Conservation (phyloP, 1,284 basidiomycete genomes). For the Microbotryum saponariae region DNA sequence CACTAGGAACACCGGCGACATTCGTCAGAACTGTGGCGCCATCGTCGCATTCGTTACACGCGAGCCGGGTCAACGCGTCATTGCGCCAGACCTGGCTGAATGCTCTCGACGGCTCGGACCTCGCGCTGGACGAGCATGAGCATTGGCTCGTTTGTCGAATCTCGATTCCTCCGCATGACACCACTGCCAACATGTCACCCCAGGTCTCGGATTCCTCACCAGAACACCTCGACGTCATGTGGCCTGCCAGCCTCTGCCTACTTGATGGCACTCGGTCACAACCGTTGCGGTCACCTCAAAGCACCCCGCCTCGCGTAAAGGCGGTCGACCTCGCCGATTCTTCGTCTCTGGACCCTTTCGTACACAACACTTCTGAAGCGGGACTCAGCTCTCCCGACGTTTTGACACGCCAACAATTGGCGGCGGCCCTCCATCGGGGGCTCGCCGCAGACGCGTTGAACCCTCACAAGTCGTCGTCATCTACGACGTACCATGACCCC, state of each 20-base stretch:
- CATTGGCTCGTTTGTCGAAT: constrained; percentile 21
- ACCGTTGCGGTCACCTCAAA: constrained; percentile 3
- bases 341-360: neutral
- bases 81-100: constrained; percentile 9
- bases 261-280: constrained; percentile 17
- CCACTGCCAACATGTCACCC: neutral
- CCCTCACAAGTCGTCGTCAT: neutral
- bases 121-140: neutral
- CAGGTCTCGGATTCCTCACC: neutral
- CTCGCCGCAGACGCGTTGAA: neutral
- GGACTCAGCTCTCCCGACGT: neutral
- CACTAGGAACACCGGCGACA: constrained; percentile 8
- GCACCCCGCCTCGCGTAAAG: constrained; percentile 1
- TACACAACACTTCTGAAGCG: neutral
- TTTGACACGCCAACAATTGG: neutral
- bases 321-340: neutral
- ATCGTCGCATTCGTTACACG: neutral
- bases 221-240: constrained; percentile 12
- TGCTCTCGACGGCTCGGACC: neutral
- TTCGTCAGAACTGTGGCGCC: neutral
- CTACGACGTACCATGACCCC: neutral
- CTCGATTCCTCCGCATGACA: neutral
- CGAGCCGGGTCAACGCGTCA: neutral
- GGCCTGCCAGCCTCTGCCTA: constrained; percentile 18
- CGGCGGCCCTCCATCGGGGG: neutral